Conservation (phyloP, 1,284 basidiomycete species). For the Ustilago cynodontis region DNA sequence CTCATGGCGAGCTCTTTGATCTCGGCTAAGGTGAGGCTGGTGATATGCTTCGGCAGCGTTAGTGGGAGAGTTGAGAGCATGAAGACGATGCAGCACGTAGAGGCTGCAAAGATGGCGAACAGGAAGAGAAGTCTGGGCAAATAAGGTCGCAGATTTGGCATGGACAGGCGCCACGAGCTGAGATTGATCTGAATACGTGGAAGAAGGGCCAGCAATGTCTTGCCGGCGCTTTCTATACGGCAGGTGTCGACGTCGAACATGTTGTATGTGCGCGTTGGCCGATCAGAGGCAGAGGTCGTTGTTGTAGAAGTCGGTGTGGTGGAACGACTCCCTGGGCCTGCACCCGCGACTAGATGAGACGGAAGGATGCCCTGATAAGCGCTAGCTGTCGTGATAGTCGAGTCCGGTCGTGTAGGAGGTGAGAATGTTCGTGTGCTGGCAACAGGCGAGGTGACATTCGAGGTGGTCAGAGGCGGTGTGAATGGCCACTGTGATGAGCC, state of each 20-base stretch:
- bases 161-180: conserved; percentile 39
- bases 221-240: conserved; percentile 29
- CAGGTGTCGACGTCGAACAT: conserved; percentile 42
- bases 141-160: conserved; percentile 57
- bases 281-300: conserved; percentile 21
- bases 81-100: conserved; percentile 60
- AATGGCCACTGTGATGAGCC: conserved; percentile 38
- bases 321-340: conserved; percentile 28
- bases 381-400: conserved; percentile 28
- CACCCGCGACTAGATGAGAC: conserved; percentile 36
- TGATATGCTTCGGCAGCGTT: conserved; percentile 61
- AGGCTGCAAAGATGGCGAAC: conserved; percentile 54
- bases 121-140: conserved; percentile 57
- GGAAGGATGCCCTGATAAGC: conserved; percentile 42
- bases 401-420: conserved; percentile 42
- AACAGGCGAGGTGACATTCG: conserved; percentile 41
- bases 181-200: conserved; percentile 48
- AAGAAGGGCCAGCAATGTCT: conserved; percentile 24
- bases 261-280: conserved; percentile 23
- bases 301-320: conserved; percentile 40
- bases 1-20: conserved; percentile 62
- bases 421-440: conserved; percentile 46
- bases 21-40: conserved; percentile 64
- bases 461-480: conserved; percentile 48
- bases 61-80: conserved; percentile 66